These are phyloP conservation scores for Talaromyces thailandensis DNA, from an alignment of 495 filamentous ascomycete species.

Conservation along the genomic window DNA sequence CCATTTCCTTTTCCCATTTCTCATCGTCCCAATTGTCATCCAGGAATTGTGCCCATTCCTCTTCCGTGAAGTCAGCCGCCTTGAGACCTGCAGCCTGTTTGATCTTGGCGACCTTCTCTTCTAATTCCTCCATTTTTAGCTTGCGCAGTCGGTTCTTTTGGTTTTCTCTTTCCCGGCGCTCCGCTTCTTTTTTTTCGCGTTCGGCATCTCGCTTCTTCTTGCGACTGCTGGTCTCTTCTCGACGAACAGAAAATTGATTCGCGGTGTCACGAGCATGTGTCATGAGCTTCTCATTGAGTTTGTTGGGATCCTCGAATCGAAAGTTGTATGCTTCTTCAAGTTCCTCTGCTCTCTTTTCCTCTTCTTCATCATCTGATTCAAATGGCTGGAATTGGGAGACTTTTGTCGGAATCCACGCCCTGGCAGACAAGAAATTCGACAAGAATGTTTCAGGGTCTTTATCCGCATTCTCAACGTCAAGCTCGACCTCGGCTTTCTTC, in stretches of 20 bases:
- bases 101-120: constrained; percentile 72
- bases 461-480: constrained; percentile 69
- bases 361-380: constrained; percentile 86
- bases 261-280: constrained; percentile 83
- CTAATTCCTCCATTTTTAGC: constrained; percentile 79
- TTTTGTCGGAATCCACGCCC: constrained; percentile 72
- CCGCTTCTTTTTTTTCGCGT: constrained; percentile 64
- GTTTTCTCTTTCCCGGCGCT: constrained; percentile 64
- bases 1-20: constrained; percentile 84
- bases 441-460: constrained; percentile 85
- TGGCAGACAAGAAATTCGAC: constrained; percentile 77
- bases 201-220: constrained; percentile 71
- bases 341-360: constrained; percentile 69
- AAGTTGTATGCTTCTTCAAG: constrained; percentile 95
- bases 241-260: constrained; percentile 68
- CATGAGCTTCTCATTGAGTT: constrained; percentile 71
- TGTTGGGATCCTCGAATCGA: constrained; percentile 85
- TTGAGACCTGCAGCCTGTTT: constrained; percentile 76
- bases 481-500: constrained; percentile 38
- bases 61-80: constrained; percentile 53
- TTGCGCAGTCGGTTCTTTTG: constrained; percentile 78
- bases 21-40: constrained; percentile 81
- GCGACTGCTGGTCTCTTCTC: constrained; percentile 67
- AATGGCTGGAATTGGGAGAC: constrained; percentile 59
- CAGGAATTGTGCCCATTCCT: constrained; percentile 74